These are phyloP conservation scores for Fonsecaea multimorphosa DNA, from an alignment of 2,329 filamentous ascomycete genomes.

Conservation along the genomic window DNA sequence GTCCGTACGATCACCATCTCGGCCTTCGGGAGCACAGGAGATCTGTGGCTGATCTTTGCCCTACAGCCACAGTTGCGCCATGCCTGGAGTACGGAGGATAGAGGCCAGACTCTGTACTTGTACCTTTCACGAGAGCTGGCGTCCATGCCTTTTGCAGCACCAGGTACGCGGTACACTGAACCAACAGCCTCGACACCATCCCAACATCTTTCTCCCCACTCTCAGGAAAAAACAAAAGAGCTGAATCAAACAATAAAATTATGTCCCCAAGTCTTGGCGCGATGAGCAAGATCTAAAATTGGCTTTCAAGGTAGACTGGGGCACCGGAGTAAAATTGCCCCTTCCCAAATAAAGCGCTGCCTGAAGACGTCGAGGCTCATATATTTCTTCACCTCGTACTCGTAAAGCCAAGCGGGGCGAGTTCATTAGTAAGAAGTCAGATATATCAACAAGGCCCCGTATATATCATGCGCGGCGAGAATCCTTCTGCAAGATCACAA, in stretches of 20 bases:
- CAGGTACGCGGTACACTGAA: too few relatives aligned
- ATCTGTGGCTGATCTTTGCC: conserved; percentile 22
- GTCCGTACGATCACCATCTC: not conserved
- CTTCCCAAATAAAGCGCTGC: not conserved
- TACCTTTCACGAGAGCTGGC: not conserved
- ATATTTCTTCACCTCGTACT: not conserved
- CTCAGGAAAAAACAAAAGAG: not conserved
- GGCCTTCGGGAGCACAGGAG: not conserved
- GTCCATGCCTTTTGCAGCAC: not conserved
- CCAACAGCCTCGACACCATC: not conserved
- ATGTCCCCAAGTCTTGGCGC: not conserved
- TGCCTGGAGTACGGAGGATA: not conserved
- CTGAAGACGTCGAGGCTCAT: not conserved
- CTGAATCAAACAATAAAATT: not conserved
- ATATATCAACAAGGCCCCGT: not conserved
- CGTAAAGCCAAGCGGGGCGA: not conserved
- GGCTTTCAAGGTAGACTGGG: not conserved
- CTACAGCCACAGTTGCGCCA: conserved; percentile 10
- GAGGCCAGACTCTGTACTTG: not conserved
- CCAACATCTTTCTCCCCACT: not conserved
- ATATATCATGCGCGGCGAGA: not conserved
- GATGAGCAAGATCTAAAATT: not conserved
- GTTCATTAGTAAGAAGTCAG: not conserved
- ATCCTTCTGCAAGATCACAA: not conserved
- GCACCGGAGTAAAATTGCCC: not conserved